A percentile compares a stretch with the other conserved stretches of the same genome.
Evolutionary conservation across 2,329 filamentous ascomycete species (phyloP).

Genomic region (Metarhizium sp.): DNA sequence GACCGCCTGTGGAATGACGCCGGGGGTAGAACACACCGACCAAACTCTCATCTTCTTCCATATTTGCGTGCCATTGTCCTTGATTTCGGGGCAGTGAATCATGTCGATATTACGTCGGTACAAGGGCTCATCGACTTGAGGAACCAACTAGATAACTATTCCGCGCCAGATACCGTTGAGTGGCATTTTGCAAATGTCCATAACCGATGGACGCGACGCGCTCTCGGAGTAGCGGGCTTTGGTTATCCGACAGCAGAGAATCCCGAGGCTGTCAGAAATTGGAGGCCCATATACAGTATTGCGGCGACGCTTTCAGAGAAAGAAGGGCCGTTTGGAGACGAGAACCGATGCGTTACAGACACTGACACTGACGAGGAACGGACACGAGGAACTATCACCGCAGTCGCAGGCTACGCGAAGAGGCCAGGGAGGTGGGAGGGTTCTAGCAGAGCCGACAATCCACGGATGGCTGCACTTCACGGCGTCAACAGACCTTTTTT

Average conservation of each 20-base stretch:
- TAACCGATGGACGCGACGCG: conserved; percentile 48
- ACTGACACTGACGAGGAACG: conserved; percentile 9
- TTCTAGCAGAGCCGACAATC: neutral
- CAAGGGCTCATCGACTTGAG: conserved; percentile 48
- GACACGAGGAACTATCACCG: conserved; percentile 1
- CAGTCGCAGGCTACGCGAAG: neutral
- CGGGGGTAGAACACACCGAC: conserved; percentile 22
- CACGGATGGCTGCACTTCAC: conserved; percentile 19
- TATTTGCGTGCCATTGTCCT: conserved; percentile 44
- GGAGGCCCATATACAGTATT: conserved; percentile 25
- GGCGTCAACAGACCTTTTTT: conserved; percentile 38
- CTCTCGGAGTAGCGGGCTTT: conserved; percentile 47
- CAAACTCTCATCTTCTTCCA: conserved; percentile 26
- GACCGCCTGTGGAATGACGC: conserved; percentile 49
- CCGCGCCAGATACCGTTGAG: conserved; percentile 35
- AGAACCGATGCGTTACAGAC: neutral
- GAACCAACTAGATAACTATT: conserved; percentile 43
- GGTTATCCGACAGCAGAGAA: conserved; percentile 30
- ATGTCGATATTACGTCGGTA: conserved; percentile 47
- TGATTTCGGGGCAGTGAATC: conserved; percentile 48
- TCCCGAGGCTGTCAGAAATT: conserved; percentile 16
- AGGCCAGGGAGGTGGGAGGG: neutral
- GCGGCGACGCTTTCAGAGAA: conserved; percentile 14
- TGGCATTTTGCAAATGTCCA: conserved; percentile 46
- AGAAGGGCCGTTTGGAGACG: conserved; percentile 4